phyloP scores from a whole-genome alignment of 1,284 basidiomycete species.

The Sanghuangporus baumii region DNA sequence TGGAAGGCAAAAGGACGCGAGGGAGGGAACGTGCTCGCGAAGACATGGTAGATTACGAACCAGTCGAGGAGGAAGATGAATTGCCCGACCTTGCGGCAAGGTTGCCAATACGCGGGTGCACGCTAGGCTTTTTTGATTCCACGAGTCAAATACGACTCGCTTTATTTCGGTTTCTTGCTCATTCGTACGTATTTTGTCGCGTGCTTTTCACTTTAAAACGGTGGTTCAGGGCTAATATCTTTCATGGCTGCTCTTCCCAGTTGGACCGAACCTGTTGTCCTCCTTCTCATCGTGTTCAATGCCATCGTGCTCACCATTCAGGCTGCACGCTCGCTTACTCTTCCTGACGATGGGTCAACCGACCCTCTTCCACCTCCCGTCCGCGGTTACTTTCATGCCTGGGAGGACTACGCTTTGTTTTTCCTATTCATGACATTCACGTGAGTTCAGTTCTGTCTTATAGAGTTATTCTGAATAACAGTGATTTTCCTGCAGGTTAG shows the following conservation, averaged over 20 bases:
- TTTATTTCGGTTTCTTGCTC: slow-evolving; percentile 64
- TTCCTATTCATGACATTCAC: slow-evolving; percentile 84
- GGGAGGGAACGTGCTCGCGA: slow-evolving; percentile 20
- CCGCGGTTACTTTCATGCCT: slow-evolving; percentile 77
- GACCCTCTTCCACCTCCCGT: slow-evolving; percentile 38
- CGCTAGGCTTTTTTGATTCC: slow-evolving; percentile 74
- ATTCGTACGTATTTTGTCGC: slow-evolving; percentile 43
- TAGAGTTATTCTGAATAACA: neutral
- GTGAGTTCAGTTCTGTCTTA: slow-evolving; percentile 42
- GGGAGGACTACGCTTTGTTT: slow-evolving; percentile 87
- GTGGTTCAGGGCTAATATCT: neutral
- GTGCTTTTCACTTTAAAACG: neutral
- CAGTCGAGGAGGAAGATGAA: slow-evolving; percentile 25
- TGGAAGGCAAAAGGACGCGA: slow-evolving; percentile 22
- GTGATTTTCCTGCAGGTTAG: slow-evolving; percentile 46
- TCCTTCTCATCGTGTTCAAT: slow-evolving; percentile 82
- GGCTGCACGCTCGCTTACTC: slow-evolving; percentile 50
- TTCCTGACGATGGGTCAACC: slow-evolving; percentile 28
- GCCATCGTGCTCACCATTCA: slow-evolving; percentile 83
- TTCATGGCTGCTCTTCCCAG: slow-evolving; percentile 33
- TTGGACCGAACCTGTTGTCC: slow-evolving; percentile 83
- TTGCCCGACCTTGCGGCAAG: slow-evolving; percentile 41
- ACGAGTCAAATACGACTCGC: slow-evolving; percentile 56
- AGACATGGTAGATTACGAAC: slow-evolving; percentile 26
- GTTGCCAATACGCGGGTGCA: slow-evolving; percentile 69